phyloP scores from a whole-genome alignment of 495 filamentous ascomycete genomes.

The Daldinia loculata region DNA sequence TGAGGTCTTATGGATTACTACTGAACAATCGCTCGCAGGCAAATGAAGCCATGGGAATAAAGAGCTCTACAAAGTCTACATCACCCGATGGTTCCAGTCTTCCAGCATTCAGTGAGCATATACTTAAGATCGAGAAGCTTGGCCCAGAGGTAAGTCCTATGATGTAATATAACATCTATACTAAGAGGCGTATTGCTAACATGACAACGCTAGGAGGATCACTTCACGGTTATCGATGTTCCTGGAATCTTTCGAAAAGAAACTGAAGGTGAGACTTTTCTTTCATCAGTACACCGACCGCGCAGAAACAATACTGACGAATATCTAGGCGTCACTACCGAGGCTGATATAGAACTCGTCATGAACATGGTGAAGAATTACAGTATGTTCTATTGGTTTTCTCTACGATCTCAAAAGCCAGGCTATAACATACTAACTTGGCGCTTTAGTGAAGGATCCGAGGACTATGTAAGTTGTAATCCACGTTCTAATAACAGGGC shows the following conservation, averaged over 20 bases:
- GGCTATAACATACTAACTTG: constrained; percentile 10
- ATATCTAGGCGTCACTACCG: constrained; percentile 48
- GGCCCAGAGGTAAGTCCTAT: constrained; percentile 56
- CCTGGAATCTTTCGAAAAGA: constrained; percentile 69
- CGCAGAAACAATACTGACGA: not conserved
- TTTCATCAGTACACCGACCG: too few species aligned
- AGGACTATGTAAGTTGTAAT: constrained; percentile 41
- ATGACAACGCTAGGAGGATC: constrained; percentile 47
- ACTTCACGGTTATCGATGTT: constrained; percentile 68
- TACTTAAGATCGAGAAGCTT: constrained; percentile 66
- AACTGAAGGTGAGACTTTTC: constrained; percentile 47
- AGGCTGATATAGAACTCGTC: constrained; percentile 59
- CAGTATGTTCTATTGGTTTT: constrained; percentile 47
- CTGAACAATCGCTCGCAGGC: constrained; percentile 36
- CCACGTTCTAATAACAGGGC: not conserved
- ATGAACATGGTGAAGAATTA: constrained; percentile 63
- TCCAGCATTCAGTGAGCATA: constrained; percentile 62
- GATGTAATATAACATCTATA: too few species aligned
- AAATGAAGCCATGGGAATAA: constrained; percentile 57
- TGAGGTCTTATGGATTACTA: too few species aligned
- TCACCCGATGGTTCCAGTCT: constrained; percentile 25
- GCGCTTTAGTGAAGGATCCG: constrained; percentile 35
- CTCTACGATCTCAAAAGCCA: not conserved
- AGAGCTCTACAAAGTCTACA: constrained; percentile 24
- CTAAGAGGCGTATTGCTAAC: too few species aligned